Evolutionary conservation across 1,284 basidiomycete species (phyloP).

Genomic region (Rhodotorula sp.): DNA sequence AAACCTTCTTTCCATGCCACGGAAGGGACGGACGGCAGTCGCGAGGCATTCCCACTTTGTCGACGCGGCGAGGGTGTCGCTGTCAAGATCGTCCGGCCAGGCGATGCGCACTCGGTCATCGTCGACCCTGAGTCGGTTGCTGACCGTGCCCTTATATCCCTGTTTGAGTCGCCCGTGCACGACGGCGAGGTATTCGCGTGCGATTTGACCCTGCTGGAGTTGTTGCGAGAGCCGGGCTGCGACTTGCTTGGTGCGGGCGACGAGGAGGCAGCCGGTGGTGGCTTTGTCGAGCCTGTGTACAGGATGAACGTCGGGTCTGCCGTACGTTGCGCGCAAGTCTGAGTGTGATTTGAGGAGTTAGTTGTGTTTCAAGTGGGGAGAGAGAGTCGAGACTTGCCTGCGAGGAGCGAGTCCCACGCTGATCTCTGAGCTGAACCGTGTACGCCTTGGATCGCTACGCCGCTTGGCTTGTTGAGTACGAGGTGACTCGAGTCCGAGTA

Average conservation of each 20-base stretch:
- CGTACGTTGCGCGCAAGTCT: slow-evolving; percentile 15
- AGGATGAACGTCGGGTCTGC: slow-evolving; percentile 11
- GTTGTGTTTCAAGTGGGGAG: background rate
- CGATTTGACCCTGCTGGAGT: slow-evolving; percentile 22
- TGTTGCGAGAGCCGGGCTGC: slow-evolving; percentile 21
- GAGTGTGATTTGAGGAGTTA: background rate
- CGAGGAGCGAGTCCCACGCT: slow-evolving; percentile 26
- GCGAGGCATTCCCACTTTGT: slow-evolving; percentile 34
- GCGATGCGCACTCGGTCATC: slow-evolving; percentile 28
- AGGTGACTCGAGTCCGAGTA: slow-evolving; percentile 18
- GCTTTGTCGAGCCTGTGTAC: slow-evolving; percentile 38
- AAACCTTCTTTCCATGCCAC: background rate
- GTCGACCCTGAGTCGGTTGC: slow-evolving; percentile 17
- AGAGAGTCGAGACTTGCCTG: slow-evolving; percentile 5
- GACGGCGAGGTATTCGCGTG: slow-evolving; percentile 31
- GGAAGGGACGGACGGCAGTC: slow-evolving; percentile 6
- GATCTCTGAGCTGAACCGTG: slow-evolving; percentile 20
- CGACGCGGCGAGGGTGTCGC: slow-evolving; percentile 19
- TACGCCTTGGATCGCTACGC: slow-evolving; percentile 26
- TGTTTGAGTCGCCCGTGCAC: slow-evolving; percentile 30
- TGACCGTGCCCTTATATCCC: slow-evolving; percentile 24
- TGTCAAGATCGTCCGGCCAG: slow-evolving; percentile 1
- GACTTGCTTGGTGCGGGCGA: slow-evolving; percentile 16
- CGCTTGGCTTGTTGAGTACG: slow-evolving; percentile 35
- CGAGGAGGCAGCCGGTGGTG: slow-evolving; percentile 27